Evolutionary conservation across 192 early-diverging fungal genomes (phyloP), one percentile per base, ranked within the genome.

Genomic region (Coemansia sp.): DNA sequence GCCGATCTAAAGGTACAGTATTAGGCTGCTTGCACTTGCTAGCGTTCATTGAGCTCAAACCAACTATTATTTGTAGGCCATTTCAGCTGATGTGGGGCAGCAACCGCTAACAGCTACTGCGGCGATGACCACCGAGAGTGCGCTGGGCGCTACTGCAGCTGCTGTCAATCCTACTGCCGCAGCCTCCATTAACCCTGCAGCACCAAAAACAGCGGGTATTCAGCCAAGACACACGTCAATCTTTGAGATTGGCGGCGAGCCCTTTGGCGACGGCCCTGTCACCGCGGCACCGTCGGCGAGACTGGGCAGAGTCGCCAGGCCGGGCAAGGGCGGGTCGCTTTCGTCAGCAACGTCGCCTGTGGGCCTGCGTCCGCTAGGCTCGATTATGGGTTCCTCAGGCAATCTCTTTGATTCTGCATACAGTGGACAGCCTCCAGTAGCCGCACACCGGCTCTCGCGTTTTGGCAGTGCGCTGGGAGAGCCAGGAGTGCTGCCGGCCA

Each of bases 201-300:
- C 50, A 2, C 43, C 55, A 53, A 45, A 37, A 42, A 36, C 55
- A 39, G 31, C 51, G 30, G 50, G 53, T 37, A 41, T 48, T 38
- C 62, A 35, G 26, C 48, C 41, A 13, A 59, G 56, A 26, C 68
- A 67, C 45, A 45, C 63, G 12, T 78, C 68, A 33, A 78, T 78
- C 36, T 78, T 78, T 20, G 74, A 78, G 60, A 55, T 78, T 56
- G 68, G 74, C 38, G 68, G 68, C 47, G 74, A 78, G 68, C 59
- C 74, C 18, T 64, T 78, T 53, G 38, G 54, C 49, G 64, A 78
- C 19, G 21, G 13, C n/a, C 15, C 53, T 20, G 55, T 14, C 21
- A 15, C 51, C 2, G 43, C 42, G 2, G 49, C 44, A 14, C 51
- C 53, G 23, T 40, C 66, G 19, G 51, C 59, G 10, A 63, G 59